Conservation (phyloP, 768 basidiomycete species). For the Hysterangium stoloniferum region DNA sequence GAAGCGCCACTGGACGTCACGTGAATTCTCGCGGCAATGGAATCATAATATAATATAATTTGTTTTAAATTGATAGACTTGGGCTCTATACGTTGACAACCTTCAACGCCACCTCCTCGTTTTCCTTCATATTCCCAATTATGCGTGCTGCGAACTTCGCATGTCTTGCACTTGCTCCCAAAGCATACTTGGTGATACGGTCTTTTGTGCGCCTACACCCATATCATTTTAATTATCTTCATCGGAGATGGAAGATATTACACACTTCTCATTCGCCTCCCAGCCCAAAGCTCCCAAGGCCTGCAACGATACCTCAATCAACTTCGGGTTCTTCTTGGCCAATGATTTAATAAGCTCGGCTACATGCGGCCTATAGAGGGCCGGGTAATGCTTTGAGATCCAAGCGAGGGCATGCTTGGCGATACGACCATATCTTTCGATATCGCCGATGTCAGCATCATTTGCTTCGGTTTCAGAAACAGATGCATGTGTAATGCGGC, state of each 20-base stretch:
- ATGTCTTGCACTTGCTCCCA: conserved; percentile 52
- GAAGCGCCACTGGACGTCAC: too few species aligned
- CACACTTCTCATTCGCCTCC: conserved; percentile 63
- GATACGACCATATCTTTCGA: conserved; percentile 29
- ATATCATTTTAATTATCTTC: neutral
- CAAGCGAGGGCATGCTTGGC: conserved; percentile 47
- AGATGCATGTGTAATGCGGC: conserved; percentile 44
- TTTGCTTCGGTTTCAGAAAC: conserved; percentile 22
- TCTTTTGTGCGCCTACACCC: conserved; percentile 59
- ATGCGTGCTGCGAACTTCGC: conserved; percentile 85
- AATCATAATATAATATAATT: too few species aligned
- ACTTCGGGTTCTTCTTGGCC: conserved; percentile 39
- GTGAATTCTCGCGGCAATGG: too few species aligned
- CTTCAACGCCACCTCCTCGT: conserved; percentile 40
- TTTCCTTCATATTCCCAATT: conserved; percentile 50
- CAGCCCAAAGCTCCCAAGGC: conserved; percentile 62
- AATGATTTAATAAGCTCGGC: conserved; percentile 70
- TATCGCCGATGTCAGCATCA: conserved; percentile 30
- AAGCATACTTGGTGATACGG: conserved; percentile 48
- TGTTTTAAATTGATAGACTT: too few species aligned
- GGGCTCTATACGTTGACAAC: conserved; percentile 77
- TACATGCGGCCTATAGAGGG: conserved; percentile 65
- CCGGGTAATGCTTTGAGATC: conserved; percentile 69
- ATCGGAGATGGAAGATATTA: neutral
- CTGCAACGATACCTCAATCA: conserved; percentile 65